Percentiles rank a stretch among this genome's conserved stretches.
Evolutionary conservation across 2,329 filamentous ascomycete species (phyloP).

Genomic region (Drechslera avenae): DNA sequence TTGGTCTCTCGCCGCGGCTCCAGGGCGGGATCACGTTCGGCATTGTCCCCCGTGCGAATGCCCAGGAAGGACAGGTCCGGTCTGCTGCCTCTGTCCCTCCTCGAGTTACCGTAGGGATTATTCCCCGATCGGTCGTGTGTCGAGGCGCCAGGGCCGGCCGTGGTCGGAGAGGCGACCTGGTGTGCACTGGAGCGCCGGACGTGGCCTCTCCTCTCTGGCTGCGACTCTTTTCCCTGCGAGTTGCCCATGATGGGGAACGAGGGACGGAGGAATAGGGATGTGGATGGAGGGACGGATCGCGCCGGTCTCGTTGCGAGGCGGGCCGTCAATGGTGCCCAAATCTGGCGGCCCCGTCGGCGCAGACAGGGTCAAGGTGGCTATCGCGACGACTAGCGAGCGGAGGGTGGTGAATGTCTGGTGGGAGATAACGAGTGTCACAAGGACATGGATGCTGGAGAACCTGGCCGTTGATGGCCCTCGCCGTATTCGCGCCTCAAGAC

Average conservation of each 20-base stretch:
- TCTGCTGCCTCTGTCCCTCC: slow-evolving; percentile 59
- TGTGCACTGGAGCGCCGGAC: slow-evolving; percentile 43
- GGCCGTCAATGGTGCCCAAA: slow-evolving; percentile 24
- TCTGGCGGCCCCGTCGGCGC: slow-evolving; percentile 17
- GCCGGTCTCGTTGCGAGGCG: slow-evolving; percentile 25
- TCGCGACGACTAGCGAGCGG: slow-evolving; percentile 16
- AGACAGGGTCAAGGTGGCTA: slow-evolving; percentile 21
- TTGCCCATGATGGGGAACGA: slow-evolving; percentile 50
- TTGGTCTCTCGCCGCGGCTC: slow-evolving; percentile 81
- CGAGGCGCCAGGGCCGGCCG: slow-evolving; percentile 30
- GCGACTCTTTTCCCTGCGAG: slow-evolving; percentile 55
- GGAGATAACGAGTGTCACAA: slow-evolving; percentile 46
- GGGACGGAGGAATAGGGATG: slow-evolving; percentile 7
- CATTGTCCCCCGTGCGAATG: slow-evolving; percentile 56
- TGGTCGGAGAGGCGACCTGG: slow-evolving; percentile 38
- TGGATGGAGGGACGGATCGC: slow-evolving; percentile 21
- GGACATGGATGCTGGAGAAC: slow-evolving; percentile 41
- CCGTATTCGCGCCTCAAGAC: slow-evolving; percentile 20
- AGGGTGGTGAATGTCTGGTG: slow-evolving; percentile 23
- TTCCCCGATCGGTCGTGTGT: slow-evolving; percentile 38
- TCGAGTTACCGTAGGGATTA: slow-evolving; percentile 50
- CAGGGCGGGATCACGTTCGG: slow-evolving; percentile 57
- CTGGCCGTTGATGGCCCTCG: slow-evolving; percentile 14
- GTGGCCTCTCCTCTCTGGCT: slow-evolving; percentile 43
- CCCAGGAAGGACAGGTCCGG: slow-evolving; percentile 65